Base-by-base conservation (phyloP, 148 eudicot species). In the Amaranthus cruentus region DNA sequence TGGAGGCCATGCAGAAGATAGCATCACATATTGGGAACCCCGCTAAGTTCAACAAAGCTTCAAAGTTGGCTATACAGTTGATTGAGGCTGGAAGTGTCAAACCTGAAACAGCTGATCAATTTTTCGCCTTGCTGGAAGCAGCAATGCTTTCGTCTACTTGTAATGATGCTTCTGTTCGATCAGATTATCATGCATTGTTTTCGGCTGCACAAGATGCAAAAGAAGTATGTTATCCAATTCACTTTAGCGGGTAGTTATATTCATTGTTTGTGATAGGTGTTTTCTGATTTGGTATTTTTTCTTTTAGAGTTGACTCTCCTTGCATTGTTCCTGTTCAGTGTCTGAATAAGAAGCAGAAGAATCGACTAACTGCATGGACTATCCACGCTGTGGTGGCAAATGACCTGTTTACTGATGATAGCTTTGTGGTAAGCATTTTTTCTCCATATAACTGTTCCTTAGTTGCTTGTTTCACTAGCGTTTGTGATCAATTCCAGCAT, bases 331-430 rank as follows among this genome's bases (percentile, higher is more conserved):
- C n/a, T 53, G 38, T 87, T 83, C 80, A 95, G 98, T 80, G 71
- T 64, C 79, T 95, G 71, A 83, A 57, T 69, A 85, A 84, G 88
- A 84, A 85, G 86, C 97, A 95, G 87, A 81, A 76, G 73, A 90
- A 88, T 80, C 83, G 81, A 54, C 73, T 95, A 13, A 80, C 74
- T 69, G 77, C 81, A 65, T 95, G 98, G 98, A 80, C 79, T 43
- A 87, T 90, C 51, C 86, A 86, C 74, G 92, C 98, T 69, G 88
- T 91, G 51, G 80, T 89, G 83, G 92, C 90, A 10, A 95, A 91
- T 88, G 98, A 95, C 84, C 85, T 95, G 47, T 87, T 85, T 75
- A 91, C 98, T 14, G 98, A 95, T 84, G 98, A 95, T 80, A 91
- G 98, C 70, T 95, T 95, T 84, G 97, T 95, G 93, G 98, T 95